Percentiles rank a stretch among this genome's conserved stretches.
phyloP scores from a whole-genome alignment of 768 basidiomycete genomes.

The Pleurotus cornucopiae region DNA sequence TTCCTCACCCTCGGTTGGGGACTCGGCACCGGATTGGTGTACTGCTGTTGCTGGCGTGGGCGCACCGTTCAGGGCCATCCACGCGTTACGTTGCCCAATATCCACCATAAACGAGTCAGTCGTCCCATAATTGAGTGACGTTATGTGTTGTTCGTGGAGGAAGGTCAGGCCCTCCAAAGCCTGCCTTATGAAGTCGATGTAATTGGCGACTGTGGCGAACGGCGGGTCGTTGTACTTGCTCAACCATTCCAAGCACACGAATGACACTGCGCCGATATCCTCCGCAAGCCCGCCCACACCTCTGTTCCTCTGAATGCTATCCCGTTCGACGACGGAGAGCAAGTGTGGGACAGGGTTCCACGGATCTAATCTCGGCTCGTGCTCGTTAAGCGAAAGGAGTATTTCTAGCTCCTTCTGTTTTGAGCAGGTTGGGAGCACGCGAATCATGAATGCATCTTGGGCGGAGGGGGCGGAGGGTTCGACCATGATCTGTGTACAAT shows the following conservation, averaged over 20 bases:
- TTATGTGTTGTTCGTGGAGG: constrained; percentile 42
- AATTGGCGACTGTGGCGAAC: constrained; percentile 40
- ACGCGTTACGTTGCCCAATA: constrained; percentile 18
- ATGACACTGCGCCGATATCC: constrained; percentile 23
- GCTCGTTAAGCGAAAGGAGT: constrained; percentile 38
- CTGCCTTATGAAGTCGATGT: constrained; percentile 49
- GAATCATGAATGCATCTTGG: constrained; percentile 35
- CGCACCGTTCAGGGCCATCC: neutral
- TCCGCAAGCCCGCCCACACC: neutral
- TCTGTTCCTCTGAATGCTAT: neutral
- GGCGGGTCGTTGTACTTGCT: constrained; percentile 41
- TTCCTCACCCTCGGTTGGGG: neutral
- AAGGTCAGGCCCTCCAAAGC: constrained; percentile 47
- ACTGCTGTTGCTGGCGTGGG: neutral
- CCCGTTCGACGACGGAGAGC: constrained; percentile 36
- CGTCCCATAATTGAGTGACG: constrained; percentile 29
- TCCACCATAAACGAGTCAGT: constrained; percentile 39
- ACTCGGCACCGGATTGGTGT: neutral
- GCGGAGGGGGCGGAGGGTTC: constrained; percentile 21
- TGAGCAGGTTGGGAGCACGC: constrained; percentile 22
- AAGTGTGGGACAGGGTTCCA: constrained; percentile 53
- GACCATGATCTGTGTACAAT: constrained; percentile 23
- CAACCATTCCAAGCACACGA: constrained; percentile 41
- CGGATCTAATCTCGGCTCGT: constrained; percentile 41
- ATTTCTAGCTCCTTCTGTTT: constrained; percentile 35